A percentile compares a stretch with the other conserved stretches of the same genome.
These are phyloP conservation scores for Atkinsonella hypoxylon DNA, from an alignment of 2,329 filamentous ascomycete genomes.

Conservation along the genomic window DNA sequence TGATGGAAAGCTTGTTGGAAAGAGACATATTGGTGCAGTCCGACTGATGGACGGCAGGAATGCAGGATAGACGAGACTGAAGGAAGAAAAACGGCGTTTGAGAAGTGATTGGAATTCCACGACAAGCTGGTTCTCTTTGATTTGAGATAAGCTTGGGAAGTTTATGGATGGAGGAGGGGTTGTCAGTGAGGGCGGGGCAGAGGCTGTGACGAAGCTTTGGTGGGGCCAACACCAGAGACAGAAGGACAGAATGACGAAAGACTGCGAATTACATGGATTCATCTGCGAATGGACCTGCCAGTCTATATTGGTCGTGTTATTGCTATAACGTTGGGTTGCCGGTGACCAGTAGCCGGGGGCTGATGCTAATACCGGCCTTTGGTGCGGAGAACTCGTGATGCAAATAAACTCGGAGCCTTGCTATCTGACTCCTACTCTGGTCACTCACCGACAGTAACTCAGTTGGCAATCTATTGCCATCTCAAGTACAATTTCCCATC, in stretches of 20 bases:
- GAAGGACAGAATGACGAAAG: neutral
- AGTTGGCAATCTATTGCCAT: no score
- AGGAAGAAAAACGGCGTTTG: neutral
- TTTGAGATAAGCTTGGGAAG: conserved; percentile 1
- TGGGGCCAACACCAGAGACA: neutral
- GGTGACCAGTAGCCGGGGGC: no score
- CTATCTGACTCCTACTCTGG: no score
- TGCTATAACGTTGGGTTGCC: no score
- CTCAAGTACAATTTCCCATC: neutral
- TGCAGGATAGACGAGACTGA: neutral
- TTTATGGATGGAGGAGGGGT: conserved; percentile 7
- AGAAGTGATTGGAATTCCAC: no score
- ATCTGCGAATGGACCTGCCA: no score
- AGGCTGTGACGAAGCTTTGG: neutral
- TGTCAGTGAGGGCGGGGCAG: neutral
- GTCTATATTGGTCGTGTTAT: no score
- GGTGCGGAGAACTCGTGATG: no score
- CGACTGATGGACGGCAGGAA: neutral
- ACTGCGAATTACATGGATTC: neutral
- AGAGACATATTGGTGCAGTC: conserved; percentile 69
- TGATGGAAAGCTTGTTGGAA: conserved; percentile 94
- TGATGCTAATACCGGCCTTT: no score
- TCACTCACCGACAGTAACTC: no score
- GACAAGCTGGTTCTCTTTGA: neutral
- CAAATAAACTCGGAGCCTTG: no score